A percentile compares a stretch with the other conserved stretches of the same genome.
These are phyloP conservation scores for Albugo candida DNA, from an alignment of 352 stramenopile genomes.

Conservation along the genomic window DNA sequence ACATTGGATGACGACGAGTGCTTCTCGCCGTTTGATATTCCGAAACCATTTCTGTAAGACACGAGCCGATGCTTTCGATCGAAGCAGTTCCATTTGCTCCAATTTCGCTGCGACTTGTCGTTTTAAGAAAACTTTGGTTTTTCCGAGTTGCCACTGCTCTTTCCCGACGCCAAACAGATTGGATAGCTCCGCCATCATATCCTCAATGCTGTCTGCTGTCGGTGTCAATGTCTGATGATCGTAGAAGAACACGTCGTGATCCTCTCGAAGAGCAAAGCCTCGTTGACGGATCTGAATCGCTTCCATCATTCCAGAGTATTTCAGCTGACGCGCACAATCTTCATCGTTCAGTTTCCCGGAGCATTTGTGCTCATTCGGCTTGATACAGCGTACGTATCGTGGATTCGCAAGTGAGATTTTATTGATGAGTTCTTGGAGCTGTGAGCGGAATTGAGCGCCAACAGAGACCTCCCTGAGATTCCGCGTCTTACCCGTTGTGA, in stretches of 20 bases:
- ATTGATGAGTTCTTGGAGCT: conserved; percentile 75
- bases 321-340: conserved; percentile 73
- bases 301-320: conserved; percentile 86
- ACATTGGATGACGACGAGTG: conserved; percentile 46
- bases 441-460: conserved; percentile 75
- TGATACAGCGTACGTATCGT: conserved; percentile 78
- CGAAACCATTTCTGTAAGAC: conserved; percentile 70
- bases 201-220: conserved; percentile 64
- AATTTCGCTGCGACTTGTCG: conserved; percentile 59
- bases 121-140: conserved; percentile 79
- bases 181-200: conserved; percentile 71
- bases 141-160: conserved; percentile 77
- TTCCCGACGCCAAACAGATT: conserved; percentile 70
- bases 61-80: conserved; percentile 62
- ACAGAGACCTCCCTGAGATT: conserved; percentile 76
- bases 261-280: conserved; percentile 70
- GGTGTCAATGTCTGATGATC: conserved; percentile 74
- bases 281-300: conserved; percentile 80
- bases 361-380: conserved; percentile 75
- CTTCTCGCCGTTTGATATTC: conserved; percentile 35
- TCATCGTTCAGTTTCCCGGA: conserved; percentile 56
- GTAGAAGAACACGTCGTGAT: conserved; percentile 84
- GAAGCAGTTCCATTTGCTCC: conserved; percentile 58
- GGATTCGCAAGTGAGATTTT: conserved; percentile 79
- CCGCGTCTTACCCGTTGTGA: conserved; percentile 37